Base-by-base conservation (phyloP, 192 early-diverging fungal species). In the Thamnidium elegans region DNA sequence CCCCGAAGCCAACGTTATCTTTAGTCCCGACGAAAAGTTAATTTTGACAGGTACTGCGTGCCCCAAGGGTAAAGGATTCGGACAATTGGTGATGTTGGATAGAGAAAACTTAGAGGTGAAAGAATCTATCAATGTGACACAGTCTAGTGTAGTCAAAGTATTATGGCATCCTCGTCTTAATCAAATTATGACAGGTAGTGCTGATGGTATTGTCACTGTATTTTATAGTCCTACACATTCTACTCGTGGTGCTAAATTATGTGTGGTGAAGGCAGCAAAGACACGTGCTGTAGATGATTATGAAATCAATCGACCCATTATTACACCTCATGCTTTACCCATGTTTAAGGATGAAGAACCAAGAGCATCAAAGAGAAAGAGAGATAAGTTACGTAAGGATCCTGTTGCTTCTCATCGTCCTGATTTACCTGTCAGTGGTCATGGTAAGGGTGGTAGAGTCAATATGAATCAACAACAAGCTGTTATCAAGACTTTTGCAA, bases 121-220 rank as follows among this genome's bases (percentile, higher is more conserved):
- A 11, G 61, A 76, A 13, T 81, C 76, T 30, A 84, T 77, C 58
- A 85, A 58, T 60, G 70, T 86, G 10, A 73, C 78, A 1, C 69
- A 83, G 62, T 80, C 86, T 17, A 86, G 81, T 61, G 89, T 93
- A 0, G 81, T 96, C 14, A 70, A 79, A 17, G 83, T 92, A 21
- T 65, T 86, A n/a, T 98, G 96, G 96, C 90, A 95, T 68, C 79
- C 86, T 9, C 83, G 76, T 39, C 76, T 96, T 70, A 94, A 98
- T 73, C 96, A 86, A 60, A 88, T 98, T 15, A 79, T 92, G 7
- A 80, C 82, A 0, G 91, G 91, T n/a, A 87, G 83, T 8, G 81
- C 86, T 14, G 86, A 90, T 47, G 94, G 96, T 36, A 69, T 81
- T 13, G 84, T 90, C 15, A 81, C 79, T 47, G 86, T 95, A 3